Conservation (phyloP, 139 green algal species). For the Microglena sp. region DNA sequence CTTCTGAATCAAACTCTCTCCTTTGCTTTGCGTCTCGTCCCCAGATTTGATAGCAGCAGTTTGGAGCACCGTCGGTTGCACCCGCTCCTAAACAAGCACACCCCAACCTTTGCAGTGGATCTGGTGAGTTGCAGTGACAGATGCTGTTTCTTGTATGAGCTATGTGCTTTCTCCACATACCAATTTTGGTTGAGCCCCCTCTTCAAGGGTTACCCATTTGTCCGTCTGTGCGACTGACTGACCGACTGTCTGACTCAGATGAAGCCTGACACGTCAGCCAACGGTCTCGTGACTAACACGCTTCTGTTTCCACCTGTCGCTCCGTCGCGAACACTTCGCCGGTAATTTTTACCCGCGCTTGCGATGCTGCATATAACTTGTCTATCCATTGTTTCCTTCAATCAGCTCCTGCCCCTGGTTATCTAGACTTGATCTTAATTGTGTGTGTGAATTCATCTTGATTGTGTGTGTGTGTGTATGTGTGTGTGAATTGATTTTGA, state of each 20-base stretch:
- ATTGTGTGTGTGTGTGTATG: background rate
- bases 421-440: background rate
- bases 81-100: conserved; percentile 48
- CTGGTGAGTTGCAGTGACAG: conserved; percentile 36
- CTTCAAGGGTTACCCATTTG: background rate
- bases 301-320: no score
- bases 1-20: no score
- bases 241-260: no score
- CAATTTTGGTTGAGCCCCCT: background rate
- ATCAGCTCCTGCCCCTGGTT: background rate
- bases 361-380: background rate
- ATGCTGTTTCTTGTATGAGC: background rate
- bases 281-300: no score
- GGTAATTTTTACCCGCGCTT: no score
- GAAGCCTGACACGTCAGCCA: no score
- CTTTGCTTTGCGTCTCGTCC: no score
- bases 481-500: background rate
- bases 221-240: no score
- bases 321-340: no score
- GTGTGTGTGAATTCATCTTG: background rate
- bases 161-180: background rate
- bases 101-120: conserved; percentile 72
- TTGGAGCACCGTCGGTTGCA: conserved; percentile 81
- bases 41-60: conserved; percentile 70
- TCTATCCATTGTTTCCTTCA: background rate